Conservation (phyloP, 2,329 filamentous ascomycete genomes). For the Aureobasidium vineae region DNA sequence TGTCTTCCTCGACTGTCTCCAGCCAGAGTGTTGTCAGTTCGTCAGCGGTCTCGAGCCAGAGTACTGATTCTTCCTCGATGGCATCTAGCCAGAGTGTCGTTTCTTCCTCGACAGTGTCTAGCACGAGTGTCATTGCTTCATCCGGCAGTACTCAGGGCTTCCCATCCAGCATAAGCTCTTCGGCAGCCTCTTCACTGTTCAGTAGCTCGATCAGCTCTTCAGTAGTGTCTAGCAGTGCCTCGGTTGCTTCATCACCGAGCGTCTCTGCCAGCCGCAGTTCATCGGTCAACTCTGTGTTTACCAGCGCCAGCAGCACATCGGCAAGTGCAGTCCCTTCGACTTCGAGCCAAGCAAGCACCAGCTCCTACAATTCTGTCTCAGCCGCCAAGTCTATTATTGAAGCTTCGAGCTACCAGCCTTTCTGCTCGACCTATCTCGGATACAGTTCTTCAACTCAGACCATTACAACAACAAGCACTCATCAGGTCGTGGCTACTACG, state of each 20-base stretch:
- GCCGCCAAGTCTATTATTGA: conserved; percentile 21
- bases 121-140: not conserved
- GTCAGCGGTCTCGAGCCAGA: not conserved
- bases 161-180: not conserved
- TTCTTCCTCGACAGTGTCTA: not conserved
- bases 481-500: conserved; percentile 11
- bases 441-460: conserved; percentile 27
- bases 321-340: not conserved
- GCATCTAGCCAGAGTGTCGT: not conserved
- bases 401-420: conserved; percentile 29
- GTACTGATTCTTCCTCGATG: not conserved
- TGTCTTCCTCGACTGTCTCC: not conserved
- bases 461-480: conserved; percentile 23
- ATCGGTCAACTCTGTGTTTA: not conserved
- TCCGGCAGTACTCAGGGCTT: conserved; percentile 5
- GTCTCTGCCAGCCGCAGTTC: not conserved
- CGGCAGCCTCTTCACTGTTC: not conserved
- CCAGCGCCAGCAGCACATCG: not conserved
- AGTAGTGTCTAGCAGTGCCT: not conserved
- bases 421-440: conserved; percentile 29
- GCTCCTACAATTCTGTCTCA: conserved; percentile 20
- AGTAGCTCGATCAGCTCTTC: not conserved
- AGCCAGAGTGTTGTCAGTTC: not conserved
- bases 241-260: not conserved
- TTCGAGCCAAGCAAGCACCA: not conserved